A percentile compares a stretch with the other conserved stretches of the same genome.
These are phyloP conservation scores for Flammula alnicola DNA, from an alignment of 1,284 basidiomycete species.

Conservation along the genomic window DNA sequence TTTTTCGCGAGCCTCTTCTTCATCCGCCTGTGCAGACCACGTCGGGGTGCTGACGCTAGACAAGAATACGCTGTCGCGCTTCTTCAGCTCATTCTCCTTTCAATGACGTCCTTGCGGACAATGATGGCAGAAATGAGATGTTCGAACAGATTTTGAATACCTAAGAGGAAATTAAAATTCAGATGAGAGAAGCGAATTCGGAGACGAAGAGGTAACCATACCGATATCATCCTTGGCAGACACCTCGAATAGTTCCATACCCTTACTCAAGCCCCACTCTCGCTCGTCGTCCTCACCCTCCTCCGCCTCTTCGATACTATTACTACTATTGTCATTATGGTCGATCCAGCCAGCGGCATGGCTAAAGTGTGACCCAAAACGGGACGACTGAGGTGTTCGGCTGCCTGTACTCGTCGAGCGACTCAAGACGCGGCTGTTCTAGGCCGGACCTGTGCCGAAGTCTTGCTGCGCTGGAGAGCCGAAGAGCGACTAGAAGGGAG, in stretches of 20 bases:
- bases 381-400: conserved; percentile 53
- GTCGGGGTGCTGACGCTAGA: conserved; percentile 61
- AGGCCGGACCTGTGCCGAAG: conserved; percentile 44
- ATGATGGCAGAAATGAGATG: conserved; percentile 80
- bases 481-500: conserved; percentile 47
- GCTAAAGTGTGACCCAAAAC: conserved; percentile 59
- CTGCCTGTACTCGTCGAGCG: conserved; percentile 50
- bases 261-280: conserved; percentile 79
- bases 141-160: conserved; percentile 77
- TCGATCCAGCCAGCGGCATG: conserved; percentile 59
- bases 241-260: conserved; percentile 85
- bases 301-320: conserved; percentile 70
- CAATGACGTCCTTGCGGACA: conserved; percentile 74
- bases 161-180: conserved; percentile 40
- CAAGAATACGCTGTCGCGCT: conserved; percentile 80
- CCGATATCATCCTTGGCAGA: conserved; percentile 84
- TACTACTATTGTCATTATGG: conserved; percentile 61
- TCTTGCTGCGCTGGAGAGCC: conserved; percentile 52
- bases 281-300: conserved; percentile 59
- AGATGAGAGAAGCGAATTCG: conserved; percentile 14
- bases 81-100: conserved; percentile 78
- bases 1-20: conserved; percentile 74
- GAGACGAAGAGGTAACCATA: conserved; percentile 40
- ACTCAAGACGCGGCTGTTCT: conserved; percentile 42
- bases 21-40: conserved; percentile 81